Conservation (phyloP, 352 stramenopile genomes). For the Pythium periplocum region DNA sequence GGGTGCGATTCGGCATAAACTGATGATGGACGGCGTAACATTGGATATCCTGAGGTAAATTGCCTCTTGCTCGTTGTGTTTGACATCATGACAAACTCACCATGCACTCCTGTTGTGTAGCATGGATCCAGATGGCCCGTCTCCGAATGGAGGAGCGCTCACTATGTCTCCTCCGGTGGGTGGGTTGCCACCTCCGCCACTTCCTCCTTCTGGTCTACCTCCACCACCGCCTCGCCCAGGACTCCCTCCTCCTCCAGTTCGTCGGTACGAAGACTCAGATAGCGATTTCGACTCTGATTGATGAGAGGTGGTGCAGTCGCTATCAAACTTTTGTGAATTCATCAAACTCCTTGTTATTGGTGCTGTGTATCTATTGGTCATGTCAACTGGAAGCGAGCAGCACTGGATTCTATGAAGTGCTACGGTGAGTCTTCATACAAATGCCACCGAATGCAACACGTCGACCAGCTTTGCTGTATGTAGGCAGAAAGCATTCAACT, state of each 20-base stretch:
- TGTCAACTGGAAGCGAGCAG: no score
- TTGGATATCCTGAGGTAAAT: conserved; percentile 68
- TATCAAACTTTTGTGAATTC: conserved; percentile 2
- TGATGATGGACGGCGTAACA: conserved; percentile 72
- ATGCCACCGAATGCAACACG: no score
- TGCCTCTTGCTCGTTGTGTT: conserved; percentile 4
- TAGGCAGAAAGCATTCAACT: no score
- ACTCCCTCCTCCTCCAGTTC: conserved; percentile 39
- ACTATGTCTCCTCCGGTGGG: neutral
- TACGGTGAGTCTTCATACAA: no score
- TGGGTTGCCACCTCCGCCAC: conserved; percentile 22
- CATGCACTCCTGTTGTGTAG: conserved; percentile 18
- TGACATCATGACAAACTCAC: neutral
- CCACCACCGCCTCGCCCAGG: conserved; percentile 30
- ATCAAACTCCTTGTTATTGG: neutral
- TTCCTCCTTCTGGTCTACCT: conserved; percentile 22
- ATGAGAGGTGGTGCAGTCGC: no score
- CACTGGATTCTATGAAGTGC: no score
- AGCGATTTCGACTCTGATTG: conserved; percentile 40
- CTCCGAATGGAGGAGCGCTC: conserved; percentile 36
- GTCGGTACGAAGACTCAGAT: conserved; percentile 24
- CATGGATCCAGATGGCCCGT: conserved; percentile 78
- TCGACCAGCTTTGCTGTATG: no score
- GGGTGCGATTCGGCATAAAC: conserved; percentile 72
- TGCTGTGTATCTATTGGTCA: no score